phyloP scores from a whole-genome alignment of 257 asterid genomes.

The Nicotiana undulata region DNA sequence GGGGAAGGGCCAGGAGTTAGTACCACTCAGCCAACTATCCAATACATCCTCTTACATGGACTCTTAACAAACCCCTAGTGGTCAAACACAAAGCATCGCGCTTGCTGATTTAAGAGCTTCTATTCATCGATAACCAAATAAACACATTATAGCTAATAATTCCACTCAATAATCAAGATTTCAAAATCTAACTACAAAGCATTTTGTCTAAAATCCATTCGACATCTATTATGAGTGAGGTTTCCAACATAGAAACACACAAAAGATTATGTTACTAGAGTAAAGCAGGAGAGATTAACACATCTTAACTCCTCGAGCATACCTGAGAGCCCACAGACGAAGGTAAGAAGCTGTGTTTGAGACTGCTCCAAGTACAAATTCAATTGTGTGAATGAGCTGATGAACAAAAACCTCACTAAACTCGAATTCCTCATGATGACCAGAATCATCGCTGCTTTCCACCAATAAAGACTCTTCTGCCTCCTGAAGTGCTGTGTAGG shows the following conservation, averaged over 20 bases:
- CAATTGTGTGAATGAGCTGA: slow-evolving; percentile 96
- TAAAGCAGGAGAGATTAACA: background rate
- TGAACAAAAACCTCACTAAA: slow-evolving; percentile 93
- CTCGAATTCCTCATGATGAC: slow-evolving; percentile 92
- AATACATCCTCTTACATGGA: background rate
- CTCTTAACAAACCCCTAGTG: background rate
- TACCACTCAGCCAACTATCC: background rate
- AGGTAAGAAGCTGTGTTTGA: slow-evolving; percentile 99
- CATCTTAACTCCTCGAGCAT: slow-evolving; percentile 12
- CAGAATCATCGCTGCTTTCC: slow-evolving; percentile 59
- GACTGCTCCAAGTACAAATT: slow-evolving; percentile 99
- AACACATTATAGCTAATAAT: background rate
- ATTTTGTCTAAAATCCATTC: background rate
- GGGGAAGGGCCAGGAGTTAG: too few species aligned
- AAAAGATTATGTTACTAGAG: background rate
- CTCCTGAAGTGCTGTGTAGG: slow-evolving; percentile 66
- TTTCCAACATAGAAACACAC: background rate
- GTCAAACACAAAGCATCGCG: background rate
- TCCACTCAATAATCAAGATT: background rate
- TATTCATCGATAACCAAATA: background rate
- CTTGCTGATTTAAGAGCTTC: background rate
- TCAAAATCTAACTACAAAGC: background rate
- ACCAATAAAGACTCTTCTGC: slow-evolving; percentile 74
- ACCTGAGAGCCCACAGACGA: slow-evolving; percentile 99
- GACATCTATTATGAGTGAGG: background rate